These are phyloP conservation scores for Astraeus odoratus DNA, from an alignment of 768 basidiomycete genomes.

Conservation along the genomic window DNA sequence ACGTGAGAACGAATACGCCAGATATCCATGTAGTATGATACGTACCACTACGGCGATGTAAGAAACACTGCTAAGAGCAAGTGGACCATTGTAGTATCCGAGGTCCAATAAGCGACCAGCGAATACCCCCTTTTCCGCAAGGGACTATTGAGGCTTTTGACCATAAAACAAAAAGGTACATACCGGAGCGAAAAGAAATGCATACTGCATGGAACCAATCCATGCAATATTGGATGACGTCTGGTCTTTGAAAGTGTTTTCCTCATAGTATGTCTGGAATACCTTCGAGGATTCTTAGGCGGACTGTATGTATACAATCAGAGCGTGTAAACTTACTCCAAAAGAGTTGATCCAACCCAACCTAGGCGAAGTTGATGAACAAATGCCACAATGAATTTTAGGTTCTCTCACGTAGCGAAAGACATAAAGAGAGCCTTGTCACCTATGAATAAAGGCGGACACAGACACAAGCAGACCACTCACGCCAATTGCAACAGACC, in stretches of 20 bases:
- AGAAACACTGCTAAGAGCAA: conserved; percentile 2
- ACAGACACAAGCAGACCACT: background rate
- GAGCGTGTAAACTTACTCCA: background rate
- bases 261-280: conserved; percentile 19
- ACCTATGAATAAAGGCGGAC: background rate
- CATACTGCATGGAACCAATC: conserved; percentile 21
- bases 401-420: conserved; percentile 3
- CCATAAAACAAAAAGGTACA: background rate
- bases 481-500: conserved; percentile 8
- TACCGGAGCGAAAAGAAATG: conserved; percentile 6
- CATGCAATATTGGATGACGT: conserved; percentile 19
- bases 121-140: conserved; percentile 3
- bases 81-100: conserved; percentile 7
- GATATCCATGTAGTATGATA: conserved; percentile 32
- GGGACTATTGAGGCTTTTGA: conserved; percentile 27
- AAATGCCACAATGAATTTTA: background rate
- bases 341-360: conserved; percentile 6
- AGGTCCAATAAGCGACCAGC: conserved; percentile 8
- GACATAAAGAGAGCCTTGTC: conserved; percentile 2
- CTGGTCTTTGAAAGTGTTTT: conserved; percentile 13
- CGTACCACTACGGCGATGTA: conserved; percentile 2
- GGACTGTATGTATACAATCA: background rate
- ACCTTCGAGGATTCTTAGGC: background rate
- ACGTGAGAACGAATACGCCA: background rate
- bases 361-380: background rate